Evolutionary conservation across 768 basidiomycete species (phyloP).

Genomic region (Pholiota microspora): DNA sequence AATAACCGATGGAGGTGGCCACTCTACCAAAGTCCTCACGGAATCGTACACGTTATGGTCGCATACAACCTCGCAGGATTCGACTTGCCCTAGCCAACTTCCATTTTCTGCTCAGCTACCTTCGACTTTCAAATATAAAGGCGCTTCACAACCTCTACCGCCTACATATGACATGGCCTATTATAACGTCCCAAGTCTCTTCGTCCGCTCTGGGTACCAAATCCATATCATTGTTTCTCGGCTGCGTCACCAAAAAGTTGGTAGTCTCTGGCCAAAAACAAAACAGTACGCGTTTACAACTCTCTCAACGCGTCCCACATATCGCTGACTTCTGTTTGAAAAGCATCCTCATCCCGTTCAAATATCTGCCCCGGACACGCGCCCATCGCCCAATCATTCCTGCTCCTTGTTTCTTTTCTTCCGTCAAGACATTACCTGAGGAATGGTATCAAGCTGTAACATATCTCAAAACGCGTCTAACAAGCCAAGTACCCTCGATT

Average conservation of each 20-base stretch:
- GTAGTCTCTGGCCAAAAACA: conserved; percentile 40
- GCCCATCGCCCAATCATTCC: conserved; percentile 52
- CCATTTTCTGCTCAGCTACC: conserved; percentile 48
- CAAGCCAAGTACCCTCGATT: conserved; percentile 34
- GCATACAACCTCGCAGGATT: conserved; percentile 11
- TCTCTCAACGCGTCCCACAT: not conserved
- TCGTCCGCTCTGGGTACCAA: conserved; percentile 41
- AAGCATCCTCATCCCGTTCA: conserved; percentile 49
- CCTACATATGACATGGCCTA: conserved; percentile 41
- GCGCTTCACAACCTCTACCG: conserved; percentile 37
- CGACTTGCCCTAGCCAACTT: conserved; percentile 29
- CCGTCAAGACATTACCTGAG: conserved; percentile 60
- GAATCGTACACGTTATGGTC: conserved; percentile 36
- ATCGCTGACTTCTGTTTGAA: conserved; percentile 6
- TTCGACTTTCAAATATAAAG: conserved; percentile 37
- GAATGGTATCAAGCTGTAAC: conserved; percentile 59
- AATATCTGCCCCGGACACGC: conserved; percentile 53
- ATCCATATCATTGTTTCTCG: conserved; percentile 42
- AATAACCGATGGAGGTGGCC: conserved; percentile 37
- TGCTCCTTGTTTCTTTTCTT: conserved; percentile 48
- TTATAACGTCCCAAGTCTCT: conserved; percentile 34
- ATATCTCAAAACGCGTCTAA: conserved; percentile 35
- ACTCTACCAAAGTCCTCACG: conserved; percentile 30
- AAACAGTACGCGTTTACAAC: conserved; percentile 37
- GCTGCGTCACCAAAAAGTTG: conserved; percentile 34